Percentiles rank a stretch among this genome's conserved stretches.
Evolutionary conservation across 2,329 filamentous ascomycete species (phyloP).

Genomic region (Cladobotryum mycophilum): DNA sequence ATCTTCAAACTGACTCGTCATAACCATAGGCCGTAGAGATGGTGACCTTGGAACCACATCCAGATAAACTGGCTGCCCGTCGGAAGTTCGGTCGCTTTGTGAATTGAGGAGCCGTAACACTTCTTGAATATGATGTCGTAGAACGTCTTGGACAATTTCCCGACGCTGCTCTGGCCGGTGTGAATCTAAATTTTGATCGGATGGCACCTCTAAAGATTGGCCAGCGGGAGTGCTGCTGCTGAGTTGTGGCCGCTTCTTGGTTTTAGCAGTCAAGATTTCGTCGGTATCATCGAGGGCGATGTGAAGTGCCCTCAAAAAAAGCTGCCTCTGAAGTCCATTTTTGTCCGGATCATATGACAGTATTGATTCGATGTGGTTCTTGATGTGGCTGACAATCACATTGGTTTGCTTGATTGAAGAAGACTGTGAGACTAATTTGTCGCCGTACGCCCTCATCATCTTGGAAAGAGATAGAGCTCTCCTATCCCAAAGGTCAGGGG

Average conservation of each 20-base stretch:
- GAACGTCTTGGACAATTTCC: conserved; percentile 37
- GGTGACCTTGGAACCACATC: conserved; percentile 15
- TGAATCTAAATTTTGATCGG: neutral
- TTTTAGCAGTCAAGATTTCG: conserved; percentile 33
- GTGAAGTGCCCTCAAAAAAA: conserved; percentile 34
- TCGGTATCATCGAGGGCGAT: conserved; percentile 37
- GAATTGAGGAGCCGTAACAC: conserved; percentile 41
- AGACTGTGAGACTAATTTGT: no score
- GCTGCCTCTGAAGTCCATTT: conserved; percentile 22
- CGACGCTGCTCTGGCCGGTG: conserved; percentile 20
- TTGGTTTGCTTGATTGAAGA: no score
- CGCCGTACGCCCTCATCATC: conserved; percentile 38
- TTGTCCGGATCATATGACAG: conserved; percentile 18
- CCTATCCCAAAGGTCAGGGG: conserved; percentile 47
- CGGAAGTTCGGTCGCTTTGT: conserved; percentile 24
- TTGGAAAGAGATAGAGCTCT: conserved; percentile 39
- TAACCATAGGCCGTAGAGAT: conserved; percentile 7
- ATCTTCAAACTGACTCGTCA: conserved; percentile 34
- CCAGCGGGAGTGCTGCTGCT: neutral
- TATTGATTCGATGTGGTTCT: conserved; percentile 21
- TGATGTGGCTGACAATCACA: conserved; percentile 20
- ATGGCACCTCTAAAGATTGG: neutral
- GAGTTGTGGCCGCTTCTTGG: conserved; percentile 10
- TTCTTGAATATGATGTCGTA: conserved; percentile 45
- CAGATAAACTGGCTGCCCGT: conserved; percentile 16